Evolutionary conservation across 805 yeast species (phyloP).

Genomic region (Komagataella kurtzmanii): DNA sequence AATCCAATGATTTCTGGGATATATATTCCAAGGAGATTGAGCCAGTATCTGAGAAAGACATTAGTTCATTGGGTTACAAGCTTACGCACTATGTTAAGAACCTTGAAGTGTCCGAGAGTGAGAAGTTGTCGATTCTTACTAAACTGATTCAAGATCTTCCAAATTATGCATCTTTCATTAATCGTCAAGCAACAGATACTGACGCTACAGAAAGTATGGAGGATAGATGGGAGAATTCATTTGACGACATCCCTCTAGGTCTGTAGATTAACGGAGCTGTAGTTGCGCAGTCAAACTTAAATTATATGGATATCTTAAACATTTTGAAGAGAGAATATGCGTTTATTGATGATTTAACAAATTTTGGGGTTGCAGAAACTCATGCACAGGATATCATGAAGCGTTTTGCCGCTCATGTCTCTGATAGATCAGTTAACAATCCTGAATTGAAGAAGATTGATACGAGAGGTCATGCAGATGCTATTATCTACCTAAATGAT

Average conservation of each 20-base stretch:
- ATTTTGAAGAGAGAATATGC: slow-evolving; percentile 22
- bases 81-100: slow-evolving; percentile 24
- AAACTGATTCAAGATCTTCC: slow-evolving; percentile 41
- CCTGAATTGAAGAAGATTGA: slow-evolving; percentile 10
- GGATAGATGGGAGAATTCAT: slow-evolving; percentile 6
- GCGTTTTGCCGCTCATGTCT: slow-evolving; percentile 19
- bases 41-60: slow-evolving; percentile 16
- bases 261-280: slow-evolving; percentile 63
- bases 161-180: slow-evolving; percentile 26
- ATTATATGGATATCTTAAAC: slow-evolving; percentile 26
- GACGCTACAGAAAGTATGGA: slow-evolving; percentile 10
- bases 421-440: background rate
- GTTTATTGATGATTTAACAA: slow-evolving; percentile 11
- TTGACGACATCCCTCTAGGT: slow-evolving; percentile 20
- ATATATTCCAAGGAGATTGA: slow-evolving; percentile 16
- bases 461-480: slow-evolving; percentile 9
- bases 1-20: slow-evolving; percentile 7
- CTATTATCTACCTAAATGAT: slow-evolving; percentile 65
- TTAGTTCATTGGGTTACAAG: slow-evolving; percentile 24
- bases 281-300: slow-evolving; percentile 29
- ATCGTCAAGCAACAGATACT: slow-evolving; percentile 8
- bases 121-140: slow-evolving; percentile 23
- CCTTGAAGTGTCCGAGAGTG: slow-evolving; percentile 7
- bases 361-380: slow-evolving; percentile 19
- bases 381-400: slow-evolving; percentile 23